Base-by-base conservation (phyloP, 306 rosid genomes). In the Prosopis cineraria region DNA sequence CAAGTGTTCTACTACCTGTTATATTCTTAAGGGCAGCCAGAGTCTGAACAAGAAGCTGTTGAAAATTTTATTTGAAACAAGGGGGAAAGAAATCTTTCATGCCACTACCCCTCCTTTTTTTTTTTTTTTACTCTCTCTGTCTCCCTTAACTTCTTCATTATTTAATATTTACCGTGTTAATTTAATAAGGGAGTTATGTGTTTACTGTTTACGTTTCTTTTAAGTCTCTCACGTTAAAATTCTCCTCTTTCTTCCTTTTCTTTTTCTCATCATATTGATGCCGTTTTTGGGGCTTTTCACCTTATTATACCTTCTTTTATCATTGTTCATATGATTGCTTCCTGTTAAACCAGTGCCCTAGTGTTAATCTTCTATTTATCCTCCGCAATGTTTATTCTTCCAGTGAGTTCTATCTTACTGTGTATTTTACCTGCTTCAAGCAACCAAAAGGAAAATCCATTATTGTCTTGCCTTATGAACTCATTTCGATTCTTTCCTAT, bases 131-230 rank as follows among this genome's bases (percentile, higher is more conserved):
- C n/a, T n/a, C n/a, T 70, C 39, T 7, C 73, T 19, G 45, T 47
- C 27, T 37, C 20, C 37, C 55, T 25, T 47, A 17, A 11, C 58
- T 80, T 65, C 29, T 79, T 68, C 39, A 68, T 79, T 82, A 48
- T 70, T 56, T 56, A 25, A 56, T 56, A 24, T 25, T 78, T 85
- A 60, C 31, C 70, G 37, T 68, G 25, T 41, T 66, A 37, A 37
- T 76, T 70, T 68, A 41, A 83, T 58, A 72, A 84, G 65, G 83
- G 77, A 75, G n/a, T 53, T 33, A 68, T 55, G 64, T 71, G 27
- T 73, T 74, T 60, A 76, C 44, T 71, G 27, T 73, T 74, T 60
- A 76, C 44, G 30, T 19, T 63, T 77, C 63, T 65, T 48, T 64
- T 68, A 73, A 44, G 30, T 19, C 55, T 77, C 48, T 48, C 74